phyloP scores from a whole-genome alignment of 805 yeast genomes.

The Kazachstania kunashirensis region DNA sequence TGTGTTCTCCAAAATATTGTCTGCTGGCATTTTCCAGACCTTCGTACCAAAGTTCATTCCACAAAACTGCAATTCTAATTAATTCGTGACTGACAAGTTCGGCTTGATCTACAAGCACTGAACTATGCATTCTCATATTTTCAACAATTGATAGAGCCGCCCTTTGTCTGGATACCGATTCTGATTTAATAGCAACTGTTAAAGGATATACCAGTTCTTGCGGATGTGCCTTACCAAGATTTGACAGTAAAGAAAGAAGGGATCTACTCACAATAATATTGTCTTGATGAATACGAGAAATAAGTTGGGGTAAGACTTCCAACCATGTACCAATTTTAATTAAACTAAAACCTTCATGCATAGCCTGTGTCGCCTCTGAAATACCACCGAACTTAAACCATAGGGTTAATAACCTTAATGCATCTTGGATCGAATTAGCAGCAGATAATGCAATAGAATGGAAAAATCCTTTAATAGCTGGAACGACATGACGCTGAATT shows the following conservation, averaged over 20 bases:
- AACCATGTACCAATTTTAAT: slow-evolving; percentile 90
- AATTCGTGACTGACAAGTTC: slow-evolving; percentile 89
- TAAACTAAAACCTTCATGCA: slow-evolving; percentile 82
- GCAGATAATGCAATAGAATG: slow-evolving; percentile 83
- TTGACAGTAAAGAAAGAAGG: slow-evolving; percentile 68
- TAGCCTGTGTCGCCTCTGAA: slow-evolving; percentile 81
- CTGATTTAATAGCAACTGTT: slow-evolving; percentile 92
- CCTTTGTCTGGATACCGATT: slow-evolving; percentile 75
- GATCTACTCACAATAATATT: slow-evolving; percentile 75
- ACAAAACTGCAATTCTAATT: slow-evolving; percentile 86
- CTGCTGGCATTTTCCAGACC: slow-evolving; percentile 95
- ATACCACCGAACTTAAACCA: slow-evolving; percentile 97
- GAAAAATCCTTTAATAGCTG: slow-evolving; percentile 93
- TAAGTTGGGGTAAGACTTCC: slow-evolving; percentile 89
- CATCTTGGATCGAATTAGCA: slow-evolving; percentile 85
- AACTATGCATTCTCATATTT: slow-evolving; percentile 82
- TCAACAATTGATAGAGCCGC: slow-evolving; percentile 90
- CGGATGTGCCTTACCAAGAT: slow-evolving; percentile 90
- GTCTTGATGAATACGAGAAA: slow-evolving; percentile 94
- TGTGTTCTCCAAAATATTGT: slow-evolving; percentile 85
- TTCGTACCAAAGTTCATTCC: slow-evolving; percentile 99
- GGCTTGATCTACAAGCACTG: slow-evolving; percentile 80
- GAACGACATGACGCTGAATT: slow-evolving; percentile 81
- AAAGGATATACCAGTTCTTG: slow-evolving; percentile 93
- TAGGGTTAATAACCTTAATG: slow-evolving; percentile 74